Conservation (phyloP, 163 green algal genomes). For the Volvox carteri region DNA sequence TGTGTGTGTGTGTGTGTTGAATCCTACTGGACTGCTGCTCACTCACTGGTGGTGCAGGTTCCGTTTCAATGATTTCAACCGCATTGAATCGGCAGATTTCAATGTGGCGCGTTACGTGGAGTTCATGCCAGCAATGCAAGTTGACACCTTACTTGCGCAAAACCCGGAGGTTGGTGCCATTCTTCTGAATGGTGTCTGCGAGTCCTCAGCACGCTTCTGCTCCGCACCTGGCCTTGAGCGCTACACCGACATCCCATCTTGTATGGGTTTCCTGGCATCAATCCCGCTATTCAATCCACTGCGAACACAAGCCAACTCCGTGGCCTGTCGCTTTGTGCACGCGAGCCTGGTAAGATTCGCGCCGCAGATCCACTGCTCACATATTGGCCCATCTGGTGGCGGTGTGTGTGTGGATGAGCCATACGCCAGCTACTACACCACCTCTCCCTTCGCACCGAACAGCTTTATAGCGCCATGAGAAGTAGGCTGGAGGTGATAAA, state of each 20-base stretch:
- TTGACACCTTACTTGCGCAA: not conserved
- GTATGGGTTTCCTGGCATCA: not conserved
- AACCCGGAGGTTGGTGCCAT: not conserved
- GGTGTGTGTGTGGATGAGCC: not conserved
- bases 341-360: not conserved
- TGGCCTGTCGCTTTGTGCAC: not conserved
- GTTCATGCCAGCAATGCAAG: not conserved
- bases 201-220: not conserved
- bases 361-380: constrained; percentile 7
- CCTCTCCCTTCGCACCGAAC: not conserved
- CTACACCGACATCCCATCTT: not conserved
- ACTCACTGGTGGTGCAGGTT: not conserved
- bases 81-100: not conserved
- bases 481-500: not conserved
- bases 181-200: not conserved
- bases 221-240: not conserved
- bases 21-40: not conserved
- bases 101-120: not conserved
- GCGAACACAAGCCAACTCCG: not conserved
- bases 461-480: not conserved
- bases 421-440: not conserved
- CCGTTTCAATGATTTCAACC: constrained; percentile 8
- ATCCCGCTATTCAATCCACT: not conserved
- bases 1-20: not conserved
- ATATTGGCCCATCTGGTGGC: not conserved